A percentile compares a stretch with the other conserved stretches of the same genome.
These are phyloP conservation scores for Phaffomyces thermotolerans DNA, from an alignment of 805 yeast species.

Conservation along the genomic window DNA sequence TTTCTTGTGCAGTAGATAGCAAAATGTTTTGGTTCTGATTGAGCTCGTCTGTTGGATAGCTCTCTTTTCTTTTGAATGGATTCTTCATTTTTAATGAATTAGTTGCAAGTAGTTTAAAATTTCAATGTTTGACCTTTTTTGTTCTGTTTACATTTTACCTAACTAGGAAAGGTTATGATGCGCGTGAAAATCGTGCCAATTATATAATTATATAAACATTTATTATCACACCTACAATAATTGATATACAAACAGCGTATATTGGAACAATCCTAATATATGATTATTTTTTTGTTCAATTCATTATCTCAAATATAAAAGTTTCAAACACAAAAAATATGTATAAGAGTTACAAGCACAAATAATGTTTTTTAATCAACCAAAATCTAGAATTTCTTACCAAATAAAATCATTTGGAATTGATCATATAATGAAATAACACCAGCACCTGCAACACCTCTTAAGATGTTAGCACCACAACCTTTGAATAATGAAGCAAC, in stretches of 20 bases:
- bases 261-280: neutral
- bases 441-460: conserved; percentile 99
- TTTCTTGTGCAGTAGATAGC: no score
- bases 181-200: no score
- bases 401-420: conserved; percentile 89
- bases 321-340: neutral
- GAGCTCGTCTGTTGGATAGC: no score
- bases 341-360: neutral
- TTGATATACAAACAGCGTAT: no score
- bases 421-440: conserved; percentile 97
- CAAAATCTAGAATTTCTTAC: conserved; percentile 66
- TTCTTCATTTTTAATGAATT: neutral
- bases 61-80: no score
- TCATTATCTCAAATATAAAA: neutral
- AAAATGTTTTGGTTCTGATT: no score
- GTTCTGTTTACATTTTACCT: neutral
- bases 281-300: neutral
- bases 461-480: conserved; percentile 98
- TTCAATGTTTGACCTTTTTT: neutral
- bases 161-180: neutral
- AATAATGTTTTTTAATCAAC: no score
- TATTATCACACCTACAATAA: no score
- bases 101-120: neutral
- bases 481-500: conserved; percentile 90
- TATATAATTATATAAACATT: no score